A percentile compares a stretch with the other conserved stretches of the same genome.
These are phyloP conservation scores for Furcasterigmium sp. DNA, from an alignment of 2,329 filamentous ascomycete species.

Conservation along the genomic window DNA sequence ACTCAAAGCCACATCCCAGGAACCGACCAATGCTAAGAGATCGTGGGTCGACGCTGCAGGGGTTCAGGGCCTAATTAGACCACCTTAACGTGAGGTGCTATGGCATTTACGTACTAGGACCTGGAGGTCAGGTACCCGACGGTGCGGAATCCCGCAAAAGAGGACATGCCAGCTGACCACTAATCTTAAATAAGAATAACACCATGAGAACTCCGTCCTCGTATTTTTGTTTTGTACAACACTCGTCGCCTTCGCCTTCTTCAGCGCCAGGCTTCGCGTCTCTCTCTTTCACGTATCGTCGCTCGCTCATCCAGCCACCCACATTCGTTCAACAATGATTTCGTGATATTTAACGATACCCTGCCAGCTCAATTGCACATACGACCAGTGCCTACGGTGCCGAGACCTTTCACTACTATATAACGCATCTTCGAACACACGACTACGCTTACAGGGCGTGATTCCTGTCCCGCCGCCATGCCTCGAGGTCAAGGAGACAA, in stretches of 20 bases:
- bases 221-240: neutral
- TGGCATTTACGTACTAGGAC: too few species aligned
- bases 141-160: neutral
- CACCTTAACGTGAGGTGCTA: too few species aligned
- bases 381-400: too few species aligned
- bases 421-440: neutral
- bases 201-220: neutral
- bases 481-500: neutral
- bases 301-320: neutral
- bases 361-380: neutral
- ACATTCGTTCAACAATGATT: neutral
- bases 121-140: too few species aligned
- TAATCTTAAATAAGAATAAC: conserved; percentile 1
- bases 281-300: neutral
- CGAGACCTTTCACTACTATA: neutral
- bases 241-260: neutral
- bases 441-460: neutral
- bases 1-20: too few species aligned
- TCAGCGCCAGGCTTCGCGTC: neutral
- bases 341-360: neutral
- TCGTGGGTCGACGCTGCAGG: too few species aligned
- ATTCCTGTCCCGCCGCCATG: neutral
- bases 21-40: too few species aligned
- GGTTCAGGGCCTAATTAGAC: too few species aligned
- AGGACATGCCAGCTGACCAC: neutral